phyloP scores from a whole-genome alignment of 2,329 filamentous ascomycete genomes.

The Epichloe festucae region DNA sequence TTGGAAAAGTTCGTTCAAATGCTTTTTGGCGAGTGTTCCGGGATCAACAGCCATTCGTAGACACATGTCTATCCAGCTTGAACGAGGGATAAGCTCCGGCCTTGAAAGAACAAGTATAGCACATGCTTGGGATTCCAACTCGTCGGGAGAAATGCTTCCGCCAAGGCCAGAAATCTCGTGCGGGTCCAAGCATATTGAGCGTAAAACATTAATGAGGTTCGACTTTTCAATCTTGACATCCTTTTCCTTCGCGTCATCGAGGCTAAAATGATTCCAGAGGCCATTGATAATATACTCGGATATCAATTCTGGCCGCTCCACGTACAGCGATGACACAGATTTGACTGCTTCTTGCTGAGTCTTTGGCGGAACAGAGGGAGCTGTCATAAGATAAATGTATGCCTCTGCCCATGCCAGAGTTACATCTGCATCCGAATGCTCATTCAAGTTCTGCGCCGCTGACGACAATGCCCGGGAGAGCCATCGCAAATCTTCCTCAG shows the following conservation, averaged over 20 bases:
- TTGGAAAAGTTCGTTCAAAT: conserved; percentile 50
- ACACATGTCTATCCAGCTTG: conserved; percentile 82
- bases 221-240: conserved; percentile 57
- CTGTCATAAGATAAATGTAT: conserved; percentile 65
- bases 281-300: conserved; percentile 54
- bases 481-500: conserved; percentile 69
- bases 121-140: conserved; percentile 58
- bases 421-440: conserved; percentile 33
- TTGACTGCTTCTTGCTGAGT: conserved; percentile 51
- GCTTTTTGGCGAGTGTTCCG: conserved; percentile 56
- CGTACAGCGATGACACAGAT: conserved; percentile 53
- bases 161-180: conserved; percentile 34
- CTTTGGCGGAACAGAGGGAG: conserved; percentile 42
- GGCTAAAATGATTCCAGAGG: conserved; percentile 67
- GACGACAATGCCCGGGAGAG: conserved; percentile 56
- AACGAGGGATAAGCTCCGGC: conserved; percentile 60
- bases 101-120: conserved; percentile 67
- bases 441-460: conserved; percentile 40
- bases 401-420: conserved; percentile 69
- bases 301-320: conserved; percentile 41
- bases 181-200: conserved; percentile 48
- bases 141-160: conserved; percentile 29
- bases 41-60: conserved; percentile 72
- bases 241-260: conserved; percentile 58
- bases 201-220: conserved; percentile 48